phyloP scores from a whole-genome alignment of 352 stramenopile genomes.

The Phytopythium oedochilum region DNA sequence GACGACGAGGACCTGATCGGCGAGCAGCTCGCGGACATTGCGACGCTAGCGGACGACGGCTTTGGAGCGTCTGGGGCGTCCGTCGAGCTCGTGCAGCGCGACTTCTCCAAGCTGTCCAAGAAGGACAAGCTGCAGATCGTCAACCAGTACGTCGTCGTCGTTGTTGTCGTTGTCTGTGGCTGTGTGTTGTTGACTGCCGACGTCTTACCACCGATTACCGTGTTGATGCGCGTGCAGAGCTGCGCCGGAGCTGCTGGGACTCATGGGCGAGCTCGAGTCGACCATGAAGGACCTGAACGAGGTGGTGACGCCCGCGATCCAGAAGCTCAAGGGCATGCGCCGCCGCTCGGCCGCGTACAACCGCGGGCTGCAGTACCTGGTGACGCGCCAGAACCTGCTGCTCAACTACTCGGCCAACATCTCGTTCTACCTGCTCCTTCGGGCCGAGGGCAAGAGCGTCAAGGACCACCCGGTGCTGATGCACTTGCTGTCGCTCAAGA shows the following conservation, averaged over 20 bases:
- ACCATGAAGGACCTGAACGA: slow-evolving; percentile 64
- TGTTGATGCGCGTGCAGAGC: slow-evolving; percentile 21
- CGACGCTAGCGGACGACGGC: slow-evolving; percentile 51
- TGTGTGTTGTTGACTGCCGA: not conserved
- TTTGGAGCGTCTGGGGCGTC: slow-evolving; percentile 29
- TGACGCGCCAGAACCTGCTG: slow-evolving; percentile 77
- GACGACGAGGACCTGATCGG: slow-evolving; percentile 71
- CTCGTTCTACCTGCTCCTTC: slow-evolving; percentile 81
- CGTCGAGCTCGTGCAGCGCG: slow-evolving; percentile 75
- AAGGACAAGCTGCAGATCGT: slow-evolving; percentile 87
- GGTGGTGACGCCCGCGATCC: slow-evolving; percentile 57
- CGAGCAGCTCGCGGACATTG: slow-evolving; percentile 74
- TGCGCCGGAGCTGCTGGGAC: slow-evolving; percentile 67
- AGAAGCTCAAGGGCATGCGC: slow-evolving; percentile 66
- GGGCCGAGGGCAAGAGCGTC: slow-evolving; percentile 76
- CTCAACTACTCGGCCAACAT: slow-evolving; percentile 87
- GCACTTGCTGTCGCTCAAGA: slow-evolving; percentile 73
- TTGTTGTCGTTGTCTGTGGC: not conserved
- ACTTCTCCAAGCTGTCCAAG: slow-evolving; percentile 85
- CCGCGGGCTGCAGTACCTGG: slow-evolving; percentile 66
- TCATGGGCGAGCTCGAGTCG: slow-evolving; percentile 61
- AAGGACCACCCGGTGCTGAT: slow-evolving; percentile 71
- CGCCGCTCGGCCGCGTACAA: slow-evolving; percentile 52
- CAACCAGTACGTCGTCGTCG: slow-evolving; percentile 53
- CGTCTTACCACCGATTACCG: too few relatives aligned